Conservation (phyloP, 352 stramenopile genomes). For the Phytopythium kandeliae region DNA sequence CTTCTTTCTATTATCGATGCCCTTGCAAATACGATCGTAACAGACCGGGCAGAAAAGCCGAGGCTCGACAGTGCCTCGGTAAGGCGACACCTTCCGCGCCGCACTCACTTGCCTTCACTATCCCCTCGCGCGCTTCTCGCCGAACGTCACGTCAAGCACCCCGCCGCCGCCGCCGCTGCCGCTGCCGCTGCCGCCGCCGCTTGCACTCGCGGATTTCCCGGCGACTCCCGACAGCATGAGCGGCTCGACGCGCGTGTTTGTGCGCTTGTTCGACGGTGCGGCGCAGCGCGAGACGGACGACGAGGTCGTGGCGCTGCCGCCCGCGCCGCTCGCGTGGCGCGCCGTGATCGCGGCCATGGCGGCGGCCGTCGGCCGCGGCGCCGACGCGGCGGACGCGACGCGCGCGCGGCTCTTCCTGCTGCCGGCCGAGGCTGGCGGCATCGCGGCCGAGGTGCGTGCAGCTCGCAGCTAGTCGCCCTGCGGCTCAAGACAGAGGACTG, state of each 20-base stretch:
- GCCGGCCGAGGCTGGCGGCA: slow-evolving; percentile 44
- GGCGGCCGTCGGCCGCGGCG: slow-evolving; percentile 37
- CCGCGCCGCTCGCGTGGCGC: slow-evolving; percentile 62
- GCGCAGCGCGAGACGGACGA: slow-evolving; percentile 48
- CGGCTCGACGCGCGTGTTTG: slow-evolving; percentile 54
- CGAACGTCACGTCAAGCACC: too few relatives aligned
- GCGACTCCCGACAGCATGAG: too few relatives aligned
- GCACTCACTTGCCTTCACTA: background rate
- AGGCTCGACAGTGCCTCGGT: background rate
- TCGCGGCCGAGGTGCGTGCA: slow-evolving; percentile 61
- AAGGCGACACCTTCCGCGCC: too few relatives aligned
- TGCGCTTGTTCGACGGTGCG: slow-evolving; percentile 62
- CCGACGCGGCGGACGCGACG: slow-evolving; percentile 14
- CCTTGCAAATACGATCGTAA: too few relatives aligned
- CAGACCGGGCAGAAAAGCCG: too few relatives aligned
- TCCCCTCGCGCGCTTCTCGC: background rate
- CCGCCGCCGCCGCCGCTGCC: background rate
- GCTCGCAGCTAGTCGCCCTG: too few relatives aligned
- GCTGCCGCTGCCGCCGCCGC: too few relatives aligned
- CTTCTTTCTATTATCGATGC: too few relatives aligned
- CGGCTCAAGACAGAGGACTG: too few relatives aligned
- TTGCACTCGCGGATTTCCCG: background rate
- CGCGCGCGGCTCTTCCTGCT: slow-evolving; percentile 57
- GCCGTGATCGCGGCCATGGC: slow-evolving; percentile 60
- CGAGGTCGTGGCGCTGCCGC: slow-evolving; percentile 61